Conservation (phyloP, 139 green algal genomes). For the Coelastrella sp. region DNA sequence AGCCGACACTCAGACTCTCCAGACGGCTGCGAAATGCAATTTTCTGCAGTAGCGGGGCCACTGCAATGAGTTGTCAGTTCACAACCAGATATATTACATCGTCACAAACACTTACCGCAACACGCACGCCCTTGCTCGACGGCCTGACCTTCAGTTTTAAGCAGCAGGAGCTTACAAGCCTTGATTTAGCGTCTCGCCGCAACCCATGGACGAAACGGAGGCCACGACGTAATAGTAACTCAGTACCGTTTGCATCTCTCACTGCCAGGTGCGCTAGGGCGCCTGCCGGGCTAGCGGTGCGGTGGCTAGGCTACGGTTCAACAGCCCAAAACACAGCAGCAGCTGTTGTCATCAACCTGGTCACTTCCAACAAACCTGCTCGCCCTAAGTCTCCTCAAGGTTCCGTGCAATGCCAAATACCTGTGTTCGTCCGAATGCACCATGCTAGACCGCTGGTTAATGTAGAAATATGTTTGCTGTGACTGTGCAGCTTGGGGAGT, state of each 20-base stretch:
- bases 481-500: background rate
- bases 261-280: background rate
- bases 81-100: background rate
- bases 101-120: background rate
- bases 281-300: background rate
- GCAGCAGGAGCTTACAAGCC: background rate
- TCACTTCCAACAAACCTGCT: too few species aligned
- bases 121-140: background rate
- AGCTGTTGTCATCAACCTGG: too few species aligned
- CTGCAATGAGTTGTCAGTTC: background rate
- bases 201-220: background rate
- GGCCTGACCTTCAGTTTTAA: background rate
- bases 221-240: background rate
- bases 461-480: background rate
- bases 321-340: too few species aligned
- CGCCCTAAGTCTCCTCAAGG: too few species aligned
- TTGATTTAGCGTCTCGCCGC: background rate
- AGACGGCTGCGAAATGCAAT: background rate
- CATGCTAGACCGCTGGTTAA: too few species aligned
- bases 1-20: background rate
- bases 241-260: background rate
- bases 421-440: too few species aligned
- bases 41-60: background rate
- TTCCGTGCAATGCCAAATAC: too few species aligned
- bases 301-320: too few species aligned